Evolutionary conservation across 192 early-diverging fungal species (phyloP), one percentile per base, ranked within the genome.

Genomic region (Piromyces finnis): DNA sequence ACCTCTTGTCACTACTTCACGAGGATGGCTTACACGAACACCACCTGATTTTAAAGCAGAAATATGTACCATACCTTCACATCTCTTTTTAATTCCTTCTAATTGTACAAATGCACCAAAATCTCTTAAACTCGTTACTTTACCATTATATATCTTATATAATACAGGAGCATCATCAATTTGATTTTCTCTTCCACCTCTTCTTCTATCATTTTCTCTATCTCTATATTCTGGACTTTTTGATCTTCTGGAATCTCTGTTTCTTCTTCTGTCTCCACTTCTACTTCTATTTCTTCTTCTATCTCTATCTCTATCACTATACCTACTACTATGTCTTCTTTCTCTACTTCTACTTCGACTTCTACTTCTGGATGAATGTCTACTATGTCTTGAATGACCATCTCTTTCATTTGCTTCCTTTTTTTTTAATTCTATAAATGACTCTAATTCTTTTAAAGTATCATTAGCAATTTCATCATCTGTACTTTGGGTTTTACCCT

Each of bases 91-190:
- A 35, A 97, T 86, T 12, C 95, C 95, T 30, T 97, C 92, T 32
- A 99, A 84, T 17, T 87, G 79, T 12, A 97, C 94, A 88, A 99
- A 99, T 2, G 91, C 94, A 26, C 97, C 97, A 90, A 98, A 99
- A 41, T 96, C 95, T 79, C 93, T 94, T 30, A 96, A 87, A 80
- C 92, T 94, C 7, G 92, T 88, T 22, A 98, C 92, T 29, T 85
- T 89, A 16, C 95, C 97, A 30, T 85, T 81, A 84, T 99, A 99
- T 30, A 99, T 96, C 82, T 97, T 95, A 88, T 97, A 96, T 2
- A 97, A 84, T 0, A 97, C 83, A 0, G 97, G 96, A 1, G 86
- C 88, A 28, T 94, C 92, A 79, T 97, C 95, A 22, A 93, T 17
- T 28, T 30, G 30, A n/a, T 82, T 39, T 59, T 51, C 30, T 59